Base-by-base conservation (phyloP, 106 monocot species). In the Iris macrosiphon region DNA sequence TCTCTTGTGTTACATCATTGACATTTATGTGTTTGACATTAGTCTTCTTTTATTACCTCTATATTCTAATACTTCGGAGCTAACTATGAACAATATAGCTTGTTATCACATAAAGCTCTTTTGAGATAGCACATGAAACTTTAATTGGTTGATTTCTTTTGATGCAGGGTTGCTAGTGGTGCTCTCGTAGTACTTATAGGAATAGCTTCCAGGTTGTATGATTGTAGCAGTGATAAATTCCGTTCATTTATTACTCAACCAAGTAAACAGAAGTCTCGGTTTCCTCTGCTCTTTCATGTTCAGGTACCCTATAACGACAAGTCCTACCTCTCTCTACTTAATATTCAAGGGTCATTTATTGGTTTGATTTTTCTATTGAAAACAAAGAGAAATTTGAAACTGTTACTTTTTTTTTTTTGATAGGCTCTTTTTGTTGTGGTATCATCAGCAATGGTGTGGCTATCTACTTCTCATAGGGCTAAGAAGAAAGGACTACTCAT, bases 371-470 rank as follows among this genome's bases (percentile, higher is more conserved):
- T 20, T 35, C n/a, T 60, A 54, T 60, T 39, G 15, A 56, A n/a
- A n/a, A n/a, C n/a, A n/a, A n/a, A 31, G 6, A 53, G 16, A 34
- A 37, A 0, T 31, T 51, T 7, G 46, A 13, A 9, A 53, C 33
- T 51, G 21, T 31, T 28, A 2, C 41, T 35, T 31, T 31, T 7
- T 74, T 31, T 8, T 69, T 14, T 35, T 22, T 6, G 22, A 57
- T 74, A 88, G 93, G 64, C 40, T 28, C 34, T 72, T 31, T 64
- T 93, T 52, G 75, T 93, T 56, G 71, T 33, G 17, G 35, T 88
- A 42, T 93, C 93, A 60, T 83, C 87, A 11, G 37, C 59, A 10
- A 93, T 93, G 87, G 87, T 88, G 34, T 74, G 79, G 80, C 10
- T 93, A 26, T 84, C 87, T 14, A 88, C 87, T 48, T 84, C 78